Evolutionary conservation across 768 basidiomycete species (phyloP), one percentile per base, ranked within the genome.

Genomic region (Suillus spraguei): DNA sequence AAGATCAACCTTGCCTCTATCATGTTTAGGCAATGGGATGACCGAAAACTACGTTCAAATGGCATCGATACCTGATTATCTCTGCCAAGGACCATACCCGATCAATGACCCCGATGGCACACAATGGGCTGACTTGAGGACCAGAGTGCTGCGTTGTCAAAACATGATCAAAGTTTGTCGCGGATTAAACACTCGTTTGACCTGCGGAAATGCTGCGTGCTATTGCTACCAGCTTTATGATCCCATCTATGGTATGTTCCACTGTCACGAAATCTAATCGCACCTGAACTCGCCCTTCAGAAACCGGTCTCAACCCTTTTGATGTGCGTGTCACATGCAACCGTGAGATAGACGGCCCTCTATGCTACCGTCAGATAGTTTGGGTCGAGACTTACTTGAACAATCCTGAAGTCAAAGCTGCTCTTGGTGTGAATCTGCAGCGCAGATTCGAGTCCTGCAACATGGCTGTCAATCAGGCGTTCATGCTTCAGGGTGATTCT

Each of bases 311-410:
- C 56, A 99, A 98, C 77, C 88, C 92, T 9, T 99, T 98, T 75
- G 96, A 98, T 69, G 90, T 92, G 4, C 87, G 94, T 65, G 78
- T 74, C 62, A 82, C 79, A 65, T 97, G 96, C 71, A 88, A 97
- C 72, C 84, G 81, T 46, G 65, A 79, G 35, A 84, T 83, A 69
- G 90, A 95, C 65, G 90, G 89, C 4, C 79, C 83, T 3, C 79
- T 92, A 3, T 94, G 93, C 79, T 94, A 93, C 74, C 80, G 74
- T 63, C 82, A 97, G 78, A 88, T 97, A 84, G 69, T 75, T 20
- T 97, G 92, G 92, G 87, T 97, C 71, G 96, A 97, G 68, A 84
- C 81, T 1, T 98, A 89, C 84, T 81, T 98, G 83, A 97, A 98
- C 73, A 77, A 85, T 59, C 83, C 88, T 5, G 82, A 83, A 62